A percentile compares a stretch with the other conserved stretches of the same genome.
These are phyloP conservation scores for Scheffersomyces titani DNA, from an alignment of 1,139 yeast genomes.

Conservation along the genomic window DNA sequence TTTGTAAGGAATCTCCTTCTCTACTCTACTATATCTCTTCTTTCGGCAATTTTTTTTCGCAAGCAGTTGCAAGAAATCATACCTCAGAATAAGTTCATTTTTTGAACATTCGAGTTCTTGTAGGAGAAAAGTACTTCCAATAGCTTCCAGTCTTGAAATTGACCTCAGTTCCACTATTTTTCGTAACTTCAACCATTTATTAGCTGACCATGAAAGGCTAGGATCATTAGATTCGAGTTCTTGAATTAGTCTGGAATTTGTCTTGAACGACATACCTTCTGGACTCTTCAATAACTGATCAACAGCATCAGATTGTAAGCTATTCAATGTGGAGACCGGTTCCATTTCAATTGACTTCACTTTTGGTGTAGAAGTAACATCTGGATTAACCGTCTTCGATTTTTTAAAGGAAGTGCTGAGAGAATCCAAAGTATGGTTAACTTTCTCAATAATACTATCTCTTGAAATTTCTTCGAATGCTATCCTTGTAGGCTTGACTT, in stretches of 20 bases:
- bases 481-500: not conserved
- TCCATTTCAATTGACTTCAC: not conserved
- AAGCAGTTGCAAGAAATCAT: not conserved
- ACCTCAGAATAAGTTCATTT: conserved; percentile 1
- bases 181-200: conserved; percentile 13
- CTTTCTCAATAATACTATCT: conserved; percentile 14
- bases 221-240: not conserved
- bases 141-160: conserved; percentile 13
- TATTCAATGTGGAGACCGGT: not conserved
- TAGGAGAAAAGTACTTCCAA: conserved; percentile 10
- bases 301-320: not conserved
- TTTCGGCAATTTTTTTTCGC: not conserved
- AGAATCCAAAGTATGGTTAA: conserved; percentile 17
- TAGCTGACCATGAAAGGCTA: conserved; percentile 3
- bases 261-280: not conserved
- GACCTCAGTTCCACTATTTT: conserved; percentile 12
- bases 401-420: conserved; percentile 5
- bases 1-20: not conserved
- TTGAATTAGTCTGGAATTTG: not conserved
- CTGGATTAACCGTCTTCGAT: not conserved
- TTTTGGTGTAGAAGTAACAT: not conserved
- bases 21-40: not conserved
- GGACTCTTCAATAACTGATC: not conserved
- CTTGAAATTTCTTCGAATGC: conserved; percentile 10
- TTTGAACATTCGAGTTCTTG: conserved; percentile 10